A percentile compares a stretch with the other conserved stretches of the same genome.
Conservation (phyloP, 2,329 filamentous ascomycete species). For the Venturiaceae sp. region DNA sequence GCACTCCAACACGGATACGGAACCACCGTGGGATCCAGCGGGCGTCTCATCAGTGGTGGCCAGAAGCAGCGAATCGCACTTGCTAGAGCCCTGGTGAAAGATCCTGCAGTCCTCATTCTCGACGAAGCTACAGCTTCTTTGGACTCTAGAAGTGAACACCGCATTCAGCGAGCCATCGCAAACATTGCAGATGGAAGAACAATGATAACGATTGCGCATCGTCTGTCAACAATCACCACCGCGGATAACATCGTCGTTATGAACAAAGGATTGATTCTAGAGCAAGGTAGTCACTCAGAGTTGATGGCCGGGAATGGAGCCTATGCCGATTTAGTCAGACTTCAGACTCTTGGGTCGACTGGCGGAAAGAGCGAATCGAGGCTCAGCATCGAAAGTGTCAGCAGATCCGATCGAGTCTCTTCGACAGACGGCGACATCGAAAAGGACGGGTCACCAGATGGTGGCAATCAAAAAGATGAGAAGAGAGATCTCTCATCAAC, state of each 20-base stretch:
- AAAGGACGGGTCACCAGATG: not conserved
- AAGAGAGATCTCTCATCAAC: not conserved
- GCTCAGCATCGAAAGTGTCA: not conserved
- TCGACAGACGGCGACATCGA: not conserved
- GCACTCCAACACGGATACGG: slow-evolving; percentile 62
- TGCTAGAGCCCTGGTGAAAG: slow-evolving; percentile 43
- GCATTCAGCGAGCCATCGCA: slow-evolving; percentile 38
- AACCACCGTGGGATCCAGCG: slow-evolving; percentile 68
- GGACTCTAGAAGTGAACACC: slow-evolving; percentile 47
- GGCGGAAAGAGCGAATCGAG: slow-evolving; percentile 54
- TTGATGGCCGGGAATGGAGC: slow-evolving; percentile 25
- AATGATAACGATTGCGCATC: slow-evolving; percentile 27
- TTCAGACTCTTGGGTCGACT: slow-evolving; percentile 57
- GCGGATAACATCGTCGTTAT: slow-evolving; percentile 28
- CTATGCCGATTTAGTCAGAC: slow-evolving; percentile 39
- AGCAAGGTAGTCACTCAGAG: slow-evolving; percentile 24
- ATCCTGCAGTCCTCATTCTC: slow-evolving; percentile 48
- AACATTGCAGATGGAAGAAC: slow-evolving; percentile 22
- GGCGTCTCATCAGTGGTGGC: slow-evolving; percentile 53
- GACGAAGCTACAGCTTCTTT: slow-evolving; percentile 54
- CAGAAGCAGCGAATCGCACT: slow-evolving; percentile 41
- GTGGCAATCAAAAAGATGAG: too few species aligned
- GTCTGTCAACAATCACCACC: slow-evolving; percentile 24
- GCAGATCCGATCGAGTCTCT: not conserved
- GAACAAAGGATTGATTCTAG: slow-evolving; percentile 24